Conservation (phyloP, 305 asterid genomes). For the Rubia peregrina region DNA sequence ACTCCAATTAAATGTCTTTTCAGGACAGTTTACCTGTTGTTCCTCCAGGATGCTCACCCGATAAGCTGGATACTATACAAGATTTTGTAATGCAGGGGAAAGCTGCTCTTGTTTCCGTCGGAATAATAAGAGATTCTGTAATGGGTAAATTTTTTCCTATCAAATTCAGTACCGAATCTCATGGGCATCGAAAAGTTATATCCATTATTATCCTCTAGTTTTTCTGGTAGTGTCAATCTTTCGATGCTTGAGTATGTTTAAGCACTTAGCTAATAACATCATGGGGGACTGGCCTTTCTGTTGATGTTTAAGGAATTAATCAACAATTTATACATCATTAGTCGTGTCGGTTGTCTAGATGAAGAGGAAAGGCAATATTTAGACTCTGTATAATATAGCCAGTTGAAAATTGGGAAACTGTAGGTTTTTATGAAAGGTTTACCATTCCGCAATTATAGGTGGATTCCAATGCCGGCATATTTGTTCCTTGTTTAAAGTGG, state of each 20-base stretch:
- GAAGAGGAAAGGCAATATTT: background rate
- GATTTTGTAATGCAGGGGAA: constrained; percentile 68
- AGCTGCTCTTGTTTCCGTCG: constrained; percentile 92
- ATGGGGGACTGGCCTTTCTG: background rate
- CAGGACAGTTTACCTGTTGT: constrained; percentile 70
- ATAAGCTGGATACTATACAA: constrained; percentile 53
- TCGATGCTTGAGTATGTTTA: background rate
- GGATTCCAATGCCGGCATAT: background rate
- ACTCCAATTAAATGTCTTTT: constrained; percentile 11
- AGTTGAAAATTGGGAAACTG: background rate
- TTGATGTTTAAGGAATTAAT: background rate
- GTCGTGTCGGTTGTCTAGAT: background rate
- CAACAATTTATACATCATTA: background rate
- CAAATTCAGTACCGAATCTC: background rate
- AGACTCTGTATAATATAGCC: background rate
- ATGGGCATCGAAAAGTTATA: background rate
- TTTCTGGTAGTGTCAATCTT: background rate
- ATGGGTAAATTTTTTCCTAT: constrained; percentile 41
- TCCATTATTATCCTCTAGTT: background rate
- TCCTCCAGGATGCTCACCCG: constrained; percentile 86
- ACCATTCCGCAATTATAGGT: background rate
- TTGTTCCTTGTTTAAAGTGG: background rate
- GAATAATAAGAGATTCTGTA: constrained; percentile 71
- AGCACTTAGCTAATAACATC: no score
- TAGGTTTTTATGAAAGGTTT: background rate